phyloP scores from a whole-genome alignment of 305 asterid species.

The Andrographis paniculata region DNA sequence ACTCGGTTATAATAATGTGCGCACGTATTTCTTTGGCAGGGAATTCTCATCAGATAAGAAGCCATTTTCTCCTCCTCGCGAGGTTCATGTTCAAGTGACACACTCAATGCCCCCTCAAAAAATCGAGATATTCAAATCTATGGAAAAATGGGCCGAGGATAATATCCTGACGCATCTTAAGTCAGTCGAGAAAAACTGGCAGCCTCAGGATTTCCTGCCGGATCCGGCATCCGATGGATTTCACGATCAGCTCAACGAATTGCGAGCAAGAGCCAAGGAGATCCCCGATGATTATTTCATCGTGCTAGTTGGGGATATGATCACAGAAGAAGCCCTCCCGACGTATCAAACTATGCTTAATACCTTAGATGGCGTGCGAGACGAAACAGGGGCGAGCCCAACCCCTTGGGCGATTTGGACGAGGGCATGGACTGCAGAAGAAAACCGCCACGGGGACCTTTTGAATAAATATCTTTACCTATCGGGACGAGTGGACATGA shows the following conservation, averaged over 20 bases:
- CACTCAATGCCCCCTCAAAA: conserved; percentile 68
- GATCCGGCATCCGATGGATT: conserved; percentile 51
- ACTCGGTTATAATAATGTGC: not conserved
- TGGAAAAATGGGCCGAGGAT: conserved; percentile 50
- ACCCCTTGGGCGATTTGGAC: conserved; percentile 67
- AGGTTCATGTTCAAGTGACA: conserved; percentile 55
- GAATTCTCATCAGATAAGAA: conserved; percentile 33
- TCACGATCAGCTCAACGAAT: conserved; percentile 41
- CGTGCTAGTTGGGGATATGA: conserved; percentile 55
- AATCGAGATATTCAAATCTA: conserved; percentile 44
- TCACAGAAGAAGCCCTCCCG: conserved; percentile 66
- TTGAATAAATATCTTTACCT: conserved; percentile 56
- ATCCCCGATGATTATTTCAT: conserved; percentile 59
- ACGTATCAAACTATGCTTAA: conserved; percentile 61
- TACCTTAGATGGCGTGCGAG: conserved; percentile 56
- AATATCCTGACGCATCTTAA: conserved; percentile 45
- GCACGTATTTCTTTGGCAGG: conserved; percentile 17
- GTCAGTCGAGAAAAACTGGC: conserved; percentile 64
- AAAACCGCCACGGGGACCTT: conserved; percentile 61
- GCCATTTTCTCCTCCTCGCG: conserved; percentile 42
- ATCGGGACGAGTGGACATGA: conserved; percentile 59
- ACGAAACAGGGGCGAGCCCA: conserved; percentile 63
- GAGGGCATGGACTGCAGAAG: conserved; percentile 74
- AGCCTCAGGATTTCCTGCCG: conserved; percentile 66
- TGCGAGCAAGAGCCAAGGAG: conserved; percentile 52